Base-by-base conservation (phyloP, 2,329 filamentous ascomycete genomes). In the Plectosphaerella plurivora region DNA sequence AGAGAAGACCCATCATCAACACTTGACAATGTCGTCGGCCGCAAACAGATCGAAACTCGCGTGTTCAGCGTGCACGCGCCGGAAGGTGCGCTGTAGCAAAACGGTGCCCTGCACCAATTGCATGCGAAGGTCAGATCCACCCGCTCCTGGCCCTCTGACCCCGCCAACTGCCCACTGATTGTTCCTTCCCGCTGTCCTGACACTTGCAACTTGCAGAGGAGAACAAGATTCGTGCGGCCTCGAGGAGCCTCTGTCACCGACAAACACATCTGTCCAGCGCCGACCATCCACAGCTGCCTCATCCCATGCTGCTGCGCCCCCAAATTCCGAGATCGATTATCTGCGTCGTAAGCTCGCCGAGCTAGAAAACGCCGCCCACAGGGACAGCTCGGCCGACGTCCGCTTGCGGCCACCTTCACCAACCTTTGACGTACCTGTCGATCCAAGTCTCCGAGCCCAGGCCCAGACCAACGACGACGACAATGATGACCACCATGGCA, bases 41-140 rank as follows among this genome's bases (percentile, higher is more conserved):
- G n/a, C 22, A 20, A 45, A 45, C 44, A 16, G 35, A 24, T 33
- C 52, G 47, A 5, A 51, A 50, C 55, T 57, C 14, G 55, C 59
- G n/a, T 62, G 58, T 46, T 52, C 48, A 3, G 36, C 57, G 1
- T 63, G 60, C 33, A 62, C 59, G 2, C 59, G 60, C 5, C 53
- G 60, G 5, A 62, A 63, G 24, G 60, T 63, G 12, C 55, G 53
- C 37, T 63, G 61, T 45, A 59, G 56, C 50, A 63, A 63, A 48
- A 60, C 59, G 4, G 49, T 58, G 12, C 61, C 61, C 11, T 63
- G 61, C 45, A 58, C 55, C 28, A 61, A 60, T 8, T 63, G 61
- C 44, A 36, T 60, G 7, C 55, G 60, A 53, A 28, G 58, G 52
- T 53, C 18, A 37, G 46, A 20, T n/a, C 9, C 22, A 14, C 9